Percentiles rank a stretch among this genome's conserved stretches.
These are phyloP conservation scores for Leccinellum luteum DNA, from an alignment of 768 basidiomycete genomes.

Conservation along the genomic window DNA sequence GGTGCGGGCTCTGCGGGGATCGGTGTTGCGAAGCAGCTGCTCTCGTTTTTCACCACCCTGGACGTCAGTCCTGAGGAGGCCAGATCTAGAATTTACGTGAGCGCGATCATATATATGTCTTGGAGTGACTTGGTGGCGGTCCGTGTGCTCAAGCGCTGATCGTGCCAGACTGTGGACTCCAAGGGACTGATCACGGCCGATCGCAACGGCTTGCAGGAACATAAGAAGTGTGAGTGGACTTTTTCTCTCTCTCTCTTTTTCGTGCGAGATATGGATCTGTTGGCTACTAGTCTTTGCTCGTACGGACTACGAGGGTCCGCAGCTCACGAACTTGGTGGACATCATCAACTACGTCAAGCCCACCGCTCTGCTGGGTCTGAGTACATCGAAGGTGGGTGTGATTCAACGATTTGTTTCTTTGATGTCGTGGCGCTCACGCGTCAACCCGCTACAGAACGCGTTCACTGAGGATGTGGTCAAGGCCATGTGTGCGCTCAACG, in stretches of 20 bases:
- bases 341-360: conserved; percentile 73
- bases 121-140: not conserved
- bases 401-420: not conserved
- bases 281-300: conserved; percentile 60
- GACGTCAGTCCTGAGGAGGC: conserved; percentile 69
- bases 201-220: conserved; percentile 64
- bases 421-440: conserved; percentile 2
- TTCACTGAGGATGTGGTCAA: conserved; percentile 64
- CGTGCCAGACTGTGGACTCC: conserved; percentile 63
- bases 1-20: conserved; percentile 55
- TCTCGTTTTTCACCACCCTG: conserved; percentile 48
- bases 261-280: not conserved
- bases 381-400: conserved; percentile 44
- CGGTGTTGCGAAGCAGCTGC: conserved; percentile 50
- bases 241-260: not conserved
- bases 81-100: conserved; percentile 61
- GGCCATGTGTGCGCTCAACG: conserved; percentile 62
- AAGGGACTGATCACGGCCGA: conserved; percentile 73
- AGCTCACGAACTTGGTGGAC: conserved; percentile 57
- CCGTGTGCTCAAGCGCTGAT: conserved; percentile 11
- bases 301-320: conserved; percentile 62
- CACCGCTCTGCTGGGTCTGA: conserved; percentile 74
- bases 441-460: conserved; percentile 35
- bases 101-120: conserved; percentile 16
- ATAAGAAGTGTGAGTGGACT: conserved; percentile 60